Evolutionary conservation across 176 grass and related monocot species (phyloP), one percentile per base, ranked within the genome.

Genomic region (Aegilops umbellulata): DNA sequence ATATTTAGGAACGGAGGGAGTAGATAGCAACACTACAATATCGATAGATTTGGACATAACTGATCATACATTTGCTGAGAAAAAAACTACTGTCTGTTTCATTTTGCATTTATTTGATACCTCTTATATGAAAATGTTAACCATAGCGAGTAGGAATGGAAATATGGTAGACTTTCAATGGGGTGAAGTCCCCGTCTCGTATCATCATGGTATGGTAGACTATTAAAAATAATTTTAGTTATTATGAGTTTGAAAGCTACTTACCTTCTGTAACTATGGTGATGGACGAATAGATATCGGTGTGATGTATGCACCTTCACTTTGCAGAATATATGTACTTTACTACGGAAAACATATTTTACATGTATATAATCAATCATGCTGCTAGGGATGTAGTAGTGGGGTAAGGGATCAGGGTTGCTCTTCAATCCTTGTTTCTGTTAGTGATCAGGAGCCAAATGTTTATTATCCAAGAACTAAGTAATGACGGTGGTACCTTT

Each of bases 31-130:
- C 30, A 41, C 24, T 55, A 47, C 15, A 64, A 65, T 35, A n/a
- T 79, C 51, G 29, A 60, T 70, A 42, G 26, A 46, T 7, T 47
- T 39, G 53, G 55, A 58, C 55, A 58, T 20, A 58, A 58, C 3
- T 66, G 7, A 55, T 80, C 15, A 8, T 39, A 41, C 25, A 64
- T 80, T 69, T 61, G 20, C 65, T 74, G 74, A 61, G 69, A 84
- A 31, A 49, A 22, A 64, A 5, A 74, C 71, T 30, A 46, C 8
- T 3, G 7, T 63, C 19, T 34, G 13, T 44, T 67, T 53, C 10
- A 13, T 26, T 71, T 39, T 76, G 30, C 70, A 77, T 78, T 58
- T 55, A 10, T 65, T 88, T 82, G 57, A 63, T 16, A 55, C 22
- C 32, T 77, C 65, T 46, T 29, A 9, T 27, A 34, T n/a, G 22